Conservation (phyloP, 768 basidiomycete genomes). For the Macrolepiota albuminosa region DNA sequence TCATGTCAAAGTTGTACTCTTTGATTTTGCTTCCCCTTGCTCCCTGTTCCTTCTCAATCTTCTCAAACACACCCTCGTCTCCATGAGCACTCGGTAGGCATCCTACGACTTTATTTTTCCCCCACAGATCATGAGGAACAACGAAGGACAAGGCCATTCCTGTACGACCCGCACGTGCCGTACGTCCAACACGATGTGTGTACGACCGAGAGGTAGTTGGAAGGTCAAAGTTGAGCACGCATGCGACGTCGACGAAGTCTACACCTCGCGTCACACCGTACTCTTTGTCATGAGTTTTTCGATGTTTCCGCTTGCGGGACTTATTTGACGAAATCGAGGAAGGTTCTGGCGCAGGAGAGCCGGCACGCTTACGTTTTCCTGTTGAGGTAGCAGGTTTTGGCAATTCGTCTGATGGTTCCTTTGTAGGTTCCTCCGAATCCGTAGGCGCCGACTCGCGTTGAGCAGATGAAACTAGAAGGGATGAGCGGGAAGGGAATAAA, state of each 20-base stretch:
- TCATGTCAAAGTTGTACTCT: slow-evolving; percentile 93
- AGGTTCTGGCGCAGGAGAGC: slow-evolving; percentile 30
- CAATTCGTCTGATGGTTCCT: slow-evolving; percentile 7
- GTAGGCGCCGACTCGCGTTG: slow-evolving; percentile 37
- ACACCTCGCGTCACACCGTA: slow-evolving; percentile 95
- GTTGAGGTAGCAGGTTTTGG: slow-evolving; percentile 16
- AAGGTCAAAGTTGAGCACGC: slow-evolving; percentile 98
- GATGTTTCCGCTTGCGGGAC: slow-evolving; percentile 47
- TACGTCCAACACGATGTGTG: slow-evolving; percentile 93
- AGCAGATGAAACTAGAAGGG: slow-evolving; percentile 45
- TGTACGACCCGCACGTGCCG: slow-evolving; percentile 90
- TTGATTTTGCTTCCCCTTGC: slow-evolving; percentile 59
- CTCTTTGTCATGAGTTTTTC: slow-evolving; percentile 58
- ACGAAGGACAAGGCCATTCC: slow-evolving; percentile 92
- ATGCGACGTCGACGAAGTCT: slow-evolving; percentile 95
- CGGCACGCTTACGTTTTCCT: slow-evolving; percentile 57
- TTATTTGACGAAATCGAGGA: slow-evolving; percentile 27
- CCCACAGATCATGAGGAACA: slow-evolving; percentile 64
- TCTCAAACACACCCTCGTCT: slow-evolving; percentile 73
- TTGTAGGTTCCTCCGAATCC: slow-evolving; percentile 14
- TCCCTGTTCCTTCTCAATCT: slow-evolving; percentile 74
- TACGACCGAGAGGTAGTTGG: slow-evolving; percentile 84
- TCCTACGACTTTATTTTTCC: slow-evolving; percentile 71
- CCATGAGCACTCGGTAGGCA: slow-evolving; percentile 60
- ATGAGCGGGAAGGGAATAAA: background rate